Conservation (phyloP, 768 basidiomycete species). For the Agrocybe pediades region DNA sequence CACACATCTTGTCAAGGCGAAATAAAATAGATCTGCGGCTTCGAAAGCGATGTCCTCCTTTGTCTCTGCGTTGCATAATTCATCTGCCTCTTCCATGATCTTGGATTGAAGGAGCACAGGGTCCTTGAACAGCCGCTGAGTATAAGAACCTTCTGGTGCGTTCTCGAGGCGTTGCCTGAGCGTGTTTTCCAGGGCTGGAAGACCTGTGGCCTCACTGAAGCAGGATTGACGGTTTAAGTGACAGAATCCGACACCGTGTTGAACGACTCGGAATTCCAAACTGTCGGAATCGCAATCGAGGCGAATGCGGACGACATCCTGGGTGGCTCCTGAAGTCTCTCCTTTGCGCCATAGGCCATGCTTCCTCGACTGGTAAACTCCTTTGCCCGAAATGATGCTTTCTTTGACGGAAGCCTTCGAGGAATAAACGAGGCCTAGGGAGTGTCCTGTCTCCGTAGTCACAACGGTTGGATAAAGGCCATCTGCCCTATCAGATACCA, state of each 20-base stretch:
- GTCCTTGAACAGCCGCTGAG: constrained; percentile 83
- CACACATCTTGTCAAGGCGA: constrained; percentile 83
- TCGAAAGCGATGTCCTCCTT: constrained; percentile 90
- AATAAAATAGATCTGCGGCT: constrained; percentile 94
- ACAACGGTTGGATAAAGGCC: constrained; percentile 94
- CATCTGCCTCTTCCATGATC: constrained; percentile 98
- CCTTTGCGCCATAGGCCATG: constrained; percentile 98
- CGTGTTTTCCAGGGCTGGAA: constrained; percentile 80
- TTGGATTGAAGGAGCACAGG: constrained; percentile 83
- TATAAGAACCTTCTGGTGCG: constrained; percentile 93
- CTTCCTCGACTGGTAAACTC: constrained; percentile 95
- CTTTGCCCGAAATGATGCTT: constrained; percentile 85
- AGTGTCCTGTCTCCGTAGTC: constrained; percentile 73
- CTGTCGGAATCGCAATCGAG: constrained; percentile 93
- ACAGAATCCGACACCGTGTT: constrained; percentile 92
- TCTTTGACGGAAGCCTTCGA: constrained; percentile 84
- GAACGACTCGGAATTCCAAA: constrained; percentile 87
- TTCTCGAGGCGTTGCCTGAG: constrained; percentile 68
- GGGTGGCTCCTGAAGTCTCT: constrained; percentile 92
- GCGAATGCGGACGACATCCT: constrained; percentile 80
- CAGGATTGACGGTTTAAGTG: constrained; percentile 88
- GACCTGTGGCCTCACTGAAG: constrained; percentile 81
- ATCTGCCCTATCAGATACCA: constrained; percentile 86
- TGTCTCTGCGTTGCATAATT: constrained; percentile 82
- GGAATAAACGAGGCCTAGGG: constrained; percentile 95